Percentiles rank a stretch among this genome's conserved stretches.
These are phyloP conservation scores for Globisporangium mamillatum DNA, from an alignment of 352 stramenopile species.

Conservation along the genomic window DNA sequence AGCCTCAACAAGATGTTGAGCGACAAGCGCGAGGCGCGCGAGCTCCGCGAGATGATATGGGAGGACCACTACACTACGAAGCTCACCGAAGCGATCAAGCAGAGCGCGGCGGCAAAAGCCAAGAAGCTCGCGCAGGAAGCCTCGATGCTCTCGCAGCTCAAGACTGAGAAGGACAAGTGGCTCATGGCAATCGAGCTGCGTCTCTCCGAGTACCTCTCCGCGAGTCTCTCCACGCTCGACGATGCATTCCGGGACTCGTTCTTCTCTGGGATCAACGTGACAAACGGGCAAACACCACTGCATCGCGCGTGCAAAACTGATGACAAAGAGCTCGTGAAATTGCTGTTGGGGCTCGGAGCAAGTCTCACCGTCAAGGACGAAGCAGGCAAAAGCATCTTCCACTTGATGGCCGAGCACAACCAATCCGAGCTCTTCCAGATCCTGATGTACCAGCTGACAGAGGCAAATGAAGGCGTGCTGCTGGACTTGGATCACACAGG, in stretches of 20 bases:
- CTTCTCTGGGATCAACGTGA: conserved; percentile 39
- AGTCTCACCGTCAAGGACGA: conserved; percentile 34
- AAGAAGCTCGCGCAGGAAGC: conserved; percentile 57
- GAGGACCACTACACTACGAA: conserved; percentile 48
- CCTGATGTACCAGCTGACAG: conserved; percentile 23
- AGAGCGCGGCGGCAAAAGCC: conserved; percentile 18
- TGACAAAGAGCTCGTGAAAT: conserved; percentile 34
- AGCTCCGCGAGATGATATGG: conserved; percentile 64
- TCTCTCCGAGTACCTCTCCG: conserved; percentile 37
- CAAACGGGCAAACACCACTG: conserved; percentile 44
- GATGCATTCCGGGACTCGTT: conserved; percentile 25
- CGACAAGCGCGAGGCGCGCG: conserved; percentile 48
- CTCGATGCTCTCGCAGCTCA: conserved; percentile 47
- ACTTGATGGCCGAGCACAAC: conserved; percentile 40
- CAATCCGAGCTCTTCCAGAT: conserved; percentile 42
- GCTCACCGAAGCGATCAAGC: conserved; percentile 25
- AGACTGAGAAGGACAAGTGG: conserved; percentile 59
- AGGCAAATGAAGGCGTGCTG: conserved; percentile 24
- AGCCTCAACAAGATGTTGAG: conserved; percentile 38
- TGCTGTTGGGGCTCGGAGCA: conserved; percentile 39
- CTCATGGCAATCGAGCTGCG: conserved; percentile 67
- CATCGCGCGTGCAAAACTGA: conserved; percentile 53
- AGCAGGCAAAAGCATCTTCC: conserved; percentile 43
- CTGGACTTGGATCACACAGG: conserved; percentile 33
- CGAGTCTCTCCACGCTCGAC: conserved; percentile 27